phyloP scores from a whole-genome alignment of 2,329 filamentous ascomycete genomes.

The Cladorrhinum sp. region DNA sequence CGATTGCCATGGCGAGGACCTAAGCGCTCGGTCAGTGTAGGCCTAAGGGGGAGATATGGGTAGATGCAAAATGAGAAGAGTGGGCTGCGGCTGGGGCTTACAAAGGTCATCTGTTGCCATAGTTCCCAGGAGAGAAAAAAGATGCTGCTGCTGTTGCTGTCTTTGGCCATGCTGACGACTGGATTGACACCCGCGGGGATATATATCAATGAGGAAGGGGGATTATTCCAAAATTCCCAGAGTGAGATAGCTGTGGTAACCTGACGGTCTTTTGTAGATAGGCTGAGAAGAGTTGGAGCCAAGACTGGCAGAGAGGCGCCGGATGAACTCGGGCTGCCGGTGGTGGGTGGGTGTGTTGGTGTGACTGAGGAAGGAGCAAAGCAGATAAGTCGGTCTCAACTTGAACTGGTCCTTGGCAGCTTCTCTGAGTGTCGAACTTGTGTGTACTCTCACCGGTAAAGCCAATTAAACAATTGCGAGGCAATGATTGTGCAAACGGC shows the following conservation, averaged over 20 bases:
- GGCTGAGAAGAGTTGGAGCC: background rate
- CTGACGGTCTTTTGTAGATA: too few species aligned
- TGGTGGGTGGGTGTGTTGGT: too few species aligned
- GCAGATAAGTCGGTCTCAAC: too few species aligned
- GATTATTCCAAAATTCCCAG: background rate
- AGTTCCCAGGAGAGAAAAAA: constrained; percentile 72
- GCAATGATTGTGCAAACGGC: background rate
- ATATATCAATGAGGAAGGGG: background rate
- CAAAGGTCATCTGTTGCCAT: constrained; percentile 90
- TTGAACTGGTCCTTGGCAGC: background rate
- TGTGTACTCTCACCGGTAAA: too few species aligned
- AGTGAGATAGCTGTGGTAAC: background rate
- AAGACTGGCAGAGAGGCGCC: background rate
- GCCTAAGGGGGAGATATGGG: too few species aligned
- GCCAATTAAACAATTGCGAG: too few species aligned
- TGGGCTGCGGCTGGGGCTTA: constrained; percentile 46
- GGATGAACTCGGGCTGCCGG: too few species aligned
- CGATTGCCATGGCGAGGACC: constrained; percentile 71
- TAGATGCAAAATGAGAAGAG: too few species aligned
- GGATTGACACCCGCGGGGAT: background rate
- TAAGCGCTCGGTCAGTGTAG: constrained; percentile 35
- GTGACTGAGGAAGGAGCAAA: too few species aligned
- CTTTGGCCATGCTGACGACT: constrained; percentile 35
- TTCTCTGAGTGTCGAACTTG: background rate
- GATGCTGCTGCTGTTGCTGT: constrained; percentile 22